phyloP scores from a whole-genome alignment of 768 basidiomycete genomes.

The Hypholoma fasciculare region DNA sequence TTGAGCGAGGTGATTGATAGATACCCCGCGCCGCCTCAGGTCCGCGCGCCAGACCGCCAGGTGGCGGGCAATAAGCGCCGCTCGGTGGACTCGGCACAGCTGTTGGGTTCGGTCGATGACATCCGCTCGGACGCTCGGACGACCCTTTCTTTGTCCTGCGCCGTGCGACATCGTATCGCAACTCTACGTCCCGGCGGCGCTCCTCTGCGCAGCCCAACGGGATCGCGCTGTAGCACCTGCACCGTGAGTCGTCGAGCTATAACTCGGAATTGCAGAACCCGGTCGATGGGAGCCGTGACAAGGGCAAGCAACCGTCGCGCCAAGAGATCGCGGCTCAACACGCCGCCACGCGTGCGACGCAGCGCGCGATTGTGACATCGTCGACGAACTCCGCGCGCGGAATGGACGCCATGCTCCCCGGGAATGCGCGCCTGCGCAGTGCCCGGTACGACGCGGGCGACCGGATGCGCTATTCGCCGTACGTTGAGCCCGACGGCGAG shows the following conservation, averaged over 20 bases:
- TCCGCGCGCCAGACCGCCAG: constrained; percentile 62
- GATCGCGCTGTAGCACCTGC: constrained; percentile 71
- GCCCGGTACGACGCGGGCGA: constrained; percentile 71
- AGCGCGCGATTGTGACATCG: constrained; percentile 77
- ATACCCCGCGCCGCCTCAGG: constrained; percentile 70
- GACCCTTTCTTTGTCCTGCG: constrained; percentile 93
- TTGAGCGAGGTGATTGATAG: constrained; percentile 87
- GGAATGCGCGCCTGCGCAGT: constrained; percentile 84
- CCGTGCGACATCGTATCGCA: constrained; percentile 74
- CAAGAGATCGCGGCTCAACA: constrained; percentile 94
- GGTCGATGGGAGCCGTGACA: constrained; percentile 21
- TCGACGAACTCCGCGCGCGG: constrained; percentile 85
- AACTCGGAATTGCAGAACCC: constrained; percentile 45
- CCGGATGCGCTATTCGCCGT: constrained; percentile 90
- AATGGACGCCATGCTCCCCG: constrained; percentile 84
- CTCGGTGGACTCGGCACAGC: constrained; percentile 77
- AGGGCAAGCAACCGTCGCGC: constrained; percentile 49
- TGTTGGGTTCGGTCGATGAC: constrained; percentile 74
- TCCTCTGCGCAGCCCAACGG: constrained; percentile 82
- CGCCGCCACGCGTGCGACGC: constrained; percentile 82
- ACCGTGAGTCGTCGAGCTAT: constrained; percentile 66
- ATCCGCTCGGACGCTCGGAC: constrained; percentile 76
- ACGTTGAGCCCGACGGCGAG: constrained; percentile 87
- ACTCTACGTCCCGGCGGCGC: constrained; percentile 66
- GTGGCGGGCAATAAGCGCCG: constrained; percentile 72